Conservation (phyloP, 306 rosid genomes). For the Mimosa pudica region DNA sequence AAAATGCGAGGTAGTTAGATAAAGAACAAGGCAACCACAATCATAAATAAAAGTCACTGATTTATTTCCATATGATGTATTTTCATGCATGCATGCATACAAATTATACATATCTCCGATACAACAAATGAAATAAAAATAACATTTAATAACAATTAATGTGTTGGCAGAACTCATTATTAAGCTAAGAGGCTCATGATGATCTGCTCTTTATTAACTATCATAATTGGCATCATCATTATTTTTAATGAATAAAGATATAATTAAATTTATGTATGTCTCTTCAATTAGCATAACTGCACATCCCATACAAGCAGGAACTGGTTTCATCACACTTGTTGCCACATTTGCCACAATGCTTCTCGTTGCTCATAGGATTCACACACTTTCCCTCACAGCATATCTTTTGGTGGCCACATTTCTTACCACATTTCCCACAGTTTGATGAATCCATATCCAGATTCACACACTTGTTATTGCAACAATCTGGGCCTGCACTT, state of each 20-base stretch:
- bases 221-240: neutral
- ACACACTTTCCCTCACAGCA: conserved; percentile 54
- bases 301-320: conserved; percentile 51
- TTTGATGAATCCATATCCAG: conserved; percentile 31
- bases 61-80: neutral
- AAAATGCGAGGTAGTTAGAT: neutral
- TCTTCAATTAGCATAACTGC: conserved; percentile 34
- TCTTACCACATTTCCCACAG: conserved; percentile 55
- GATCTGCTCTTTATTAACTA: neutral
- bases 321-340: conserved; percentile 45
- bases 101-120: neutral
- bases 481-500: conserved; percentile 47
- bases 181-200: neutral
- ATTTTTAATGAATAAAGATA: neutral
- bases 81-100: neutral
- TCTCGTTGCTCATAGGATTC: conserved; percentile 38
- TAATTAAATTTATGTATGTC: no score
- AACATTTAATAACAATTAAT: neutral
- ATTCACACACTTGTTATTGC: conserved; percentile 49
- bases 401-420: conserved; percentile 43
- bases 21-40: neutral
- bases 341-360: conserved; percentile 52
- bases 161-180: neutral
- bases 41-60: neutral
- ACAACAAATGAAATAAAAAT: neutral